These are phyloP conservation scores for Ophiorrhiza pumila DNA, from an alignment of 257 asterid genomes.

Conservation along the genomic window DNA sequence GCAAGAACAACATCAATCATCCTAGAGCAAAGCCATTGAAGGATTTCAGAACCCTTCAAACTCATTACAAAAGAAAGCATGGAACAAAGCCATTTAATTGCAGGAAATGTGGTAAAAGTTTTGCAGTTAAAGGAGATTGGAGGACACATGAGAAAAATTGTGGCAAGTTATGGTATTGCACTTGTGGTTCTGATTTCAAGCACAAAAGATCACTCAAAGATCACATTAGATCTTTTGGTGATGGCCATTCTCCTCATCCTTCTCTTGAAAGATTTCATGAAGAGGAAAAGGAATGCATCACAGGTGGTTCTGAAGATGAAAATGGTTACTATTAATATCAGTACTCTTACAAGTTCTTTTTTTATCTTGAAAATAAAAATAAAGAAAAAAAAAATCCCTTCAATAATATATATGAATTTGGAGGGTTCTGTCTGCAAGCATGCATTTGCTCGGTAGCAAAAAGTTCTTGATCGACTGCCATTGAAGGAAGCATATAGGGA, in stretches of 20 bases:
- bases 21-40: slow-evolving; percentile 83
- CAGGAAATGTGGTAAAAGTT: slow-evolving; percentile 69
- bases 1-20: slow-evolving; percentile 89
- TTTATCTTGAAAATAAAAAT: not conserved
- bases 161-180: slow-evolving; percentile 88
- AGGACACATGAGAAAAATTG: slow-evolving; percentile 91
- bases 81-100: slow-evolving; percentile 74
- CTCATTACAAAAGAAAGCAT: slow-evolving; percentile 94
- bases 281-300: slow-evolving; percentile 43
- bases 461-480: slow-evolving; percentile 29
- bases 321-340: not conserved
- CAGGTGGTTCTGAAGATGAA: slow-evolving; percentile 54
- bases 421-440: slow-evolving; percentile 10
- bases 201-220: slow-evolving; percentile 90
- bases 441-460: slow-evolving; percentile 64
- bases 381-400: not conserved
- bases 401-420: not conserved
- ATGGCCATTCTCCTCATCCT: slow-evolving; percentile 65
- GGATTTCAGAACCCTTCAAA: slow-evolving; percentile 87
- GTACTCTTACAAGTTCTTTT: slow-evolving; percentile 2
- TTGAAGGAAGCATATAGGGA: slow-evolving; percentile 20
- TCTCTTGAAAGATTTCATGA: slow-evolving; percentile 49
- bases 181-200: slow-evolving; percentile 82
- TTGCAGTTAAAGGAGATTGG: slow-evolving; percentile 96
- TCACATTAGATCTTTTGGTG: slow-evolving; percentile 74